Evolutionary conservation across 1,284 basidiomycete species (phyloP).

Genomic region (Ustanciosporium gigantosporum): DNA sequence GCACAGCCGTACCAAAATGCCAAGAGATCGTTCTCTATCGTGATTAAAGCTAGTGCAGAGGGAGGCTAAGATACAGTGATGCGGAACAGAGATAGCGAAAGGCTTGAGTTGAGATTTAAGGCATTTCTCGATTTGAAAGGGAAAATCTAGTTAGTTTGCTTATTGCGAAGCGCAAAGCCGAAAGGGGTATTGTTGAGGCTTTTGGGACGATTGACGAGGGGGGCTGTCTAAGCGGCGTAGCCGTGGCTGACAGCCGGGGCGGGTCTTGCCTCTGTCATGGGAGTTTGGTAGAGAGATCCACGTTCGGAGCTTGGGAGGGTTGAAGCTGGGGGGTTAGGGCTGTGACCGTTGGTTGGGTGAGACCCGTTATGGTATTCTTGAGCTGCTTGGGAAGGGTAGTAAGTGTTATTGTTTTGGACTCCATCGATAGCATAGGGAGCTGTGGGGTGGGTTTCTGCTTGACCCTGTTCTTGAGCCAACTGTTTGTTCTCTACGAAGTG

Average conservation of each 20-base stretch:
- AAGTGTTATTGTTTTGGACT: constrained; percentile 24
- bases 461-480: constrained; percentile 27
- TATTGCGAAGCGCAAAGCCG: too few species aligned
- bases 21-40: too few species aligned
- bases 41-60: too few species aligned
- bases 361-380: constrained; percentile 3
- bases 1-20: too few species aligned
- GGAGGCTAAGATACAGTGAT: background rate
- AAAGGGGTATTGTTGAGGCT: too few species aligned
- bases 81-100: too few species aligned
- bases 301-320: constrained; percentile 21
- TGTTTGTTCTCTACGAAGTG: constrained; percentile 40
- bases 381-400: constrained; percentile 28
- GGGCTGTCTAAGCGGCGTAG: background rate
- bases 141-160: too few species aligned
- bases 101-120: too few species aligned
- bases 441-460: constrained; percentile 1
- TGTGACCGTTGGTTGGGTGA: constrained; percentile 1
- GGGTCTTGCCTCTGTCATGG: constrained; percentile 25
- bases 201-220: background rate
- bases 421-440: constrained; percentile 37
- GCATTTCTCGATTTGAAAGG: too few species aligned
- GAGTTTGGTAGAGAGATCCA: constrained; percentile 35
- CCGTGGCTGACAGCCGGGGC: background rate
- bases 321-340: constrained; percentile 1